Evolutionary conservation across 108 stramenopile species (phyloP), one percentile per base, ranked within the genome.

Genomic region (Phaeodactylum tricornutum): DNA sequence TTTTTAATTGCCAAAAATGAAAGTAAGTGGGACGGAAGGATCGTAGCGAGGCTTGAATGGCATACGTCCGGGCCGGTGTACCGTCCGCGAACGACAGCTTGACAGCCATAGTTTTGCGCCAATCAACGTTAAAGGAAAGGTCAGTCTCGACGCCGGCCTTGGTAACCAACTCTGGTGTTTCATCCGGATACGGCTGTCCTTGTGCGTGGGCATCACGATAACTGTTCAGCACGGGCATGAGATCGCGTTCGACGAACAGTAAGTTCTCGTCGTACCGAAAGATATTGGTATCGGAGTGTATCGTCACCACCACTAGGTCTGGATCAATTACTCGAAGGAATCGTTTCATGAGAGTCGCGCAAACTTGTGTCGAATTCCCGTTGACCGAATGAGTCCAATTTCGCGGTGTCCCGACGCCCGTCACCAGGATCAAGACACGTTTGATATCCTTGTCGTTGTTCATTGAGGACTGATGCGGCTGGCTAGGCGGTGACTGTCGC

Each of bases 241-340:
- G 77, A 47, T 91, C 90, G 21, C 71, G 53, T 37, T 93, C 84
- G n/a, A 91, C 92, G 52, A 98, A 98, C 2, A 60, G 45, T 20
- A 96, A 93, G 61, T 98, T 98, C 47, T 96, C 94, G 47, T 96
- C 95, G 54, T 95, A 98, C 9, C 95, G 81, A 55, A 96, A 95
- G 30, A 96, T 74, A 44, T 95, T 87, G n/a, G 81, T 77, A 23
- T 72, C 55, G 4, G 93, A 95, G 57, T 94, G 86, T 16, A 95
- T 66, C 32, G 74, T 61, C 9, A 88, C 77, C 7, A 92, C 85
- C 0, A 69, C 61, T 19, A 93, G 50, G 28, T 83, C 84, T 0
- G 90, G 84, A 43, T 74, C 81, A 2, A 81, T 43, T 5, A 56
- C 47, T 11, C 57, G 26, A 19, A 96, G 53, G 54, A 86, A 94